These are phyloP conservation scores for Exobasidium cylindrosporum DNA, from an alignment of 1,284 basidiomycete genomes.

Conservation along the genomic window DNA sequence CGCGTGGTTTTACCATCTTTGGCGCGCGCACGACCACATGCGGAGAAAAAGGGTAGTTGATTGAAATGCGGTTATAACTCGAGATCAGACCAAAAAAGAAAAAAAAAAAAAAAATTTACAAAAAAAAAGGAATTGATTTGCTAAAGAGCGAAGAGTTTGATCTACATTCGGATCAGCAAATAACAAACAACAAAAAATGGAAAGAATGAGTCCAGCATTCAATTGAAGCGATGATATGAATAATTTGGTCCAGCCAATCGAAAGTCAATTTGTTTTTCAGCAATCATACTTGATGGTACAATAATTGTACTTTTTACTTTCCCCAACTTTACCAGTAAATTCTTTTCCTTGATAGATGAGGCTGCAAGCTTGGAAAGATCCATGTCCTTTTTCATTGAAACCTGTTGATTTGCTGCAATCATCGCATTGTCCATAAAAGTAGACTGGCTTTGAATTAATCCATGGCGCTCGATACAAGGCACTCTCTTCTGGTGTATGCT, in stretches of 20 bases:
- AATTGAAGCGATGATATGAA: no score
- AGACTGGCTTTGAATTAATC: background rate
- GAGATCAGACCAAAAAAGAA: no score
- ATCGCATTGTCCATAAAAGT: slow-evolving; percentile 3
- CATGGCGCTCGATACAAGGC: background rate
- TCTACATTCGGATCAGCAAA: background rate
- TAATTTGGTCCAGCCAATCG: background rate
- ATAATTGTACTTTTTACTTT: background rate
- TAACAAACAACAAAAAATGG: background rate
- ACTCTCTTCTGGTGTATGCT: background rate
- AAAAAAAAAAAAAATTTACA: no score
- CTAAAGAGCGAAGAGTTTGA: background rate
- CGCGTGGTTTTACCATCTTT: no score
- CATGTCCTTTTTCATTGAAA: background rate
- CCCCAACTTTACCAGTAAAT: background rate
- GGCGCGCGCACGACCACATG: no score
- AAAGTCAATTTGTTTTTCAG: background rate
- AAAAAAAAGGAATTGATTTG: no score
- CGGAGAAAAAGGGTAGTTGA: no score
- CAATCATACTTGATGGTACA: background rate
- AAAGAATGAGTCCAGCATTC: background rate
- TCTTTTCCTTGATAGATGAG: background rate
- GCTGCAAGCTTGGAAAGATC: background rate
- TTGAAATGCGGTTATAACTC: no score
- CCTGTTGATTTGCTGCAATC: background rate